These are phyloP conservation scores for Acer negundo DNA, from an alignment of 345 rosid species.

Conservation along the genomic window DNA sequence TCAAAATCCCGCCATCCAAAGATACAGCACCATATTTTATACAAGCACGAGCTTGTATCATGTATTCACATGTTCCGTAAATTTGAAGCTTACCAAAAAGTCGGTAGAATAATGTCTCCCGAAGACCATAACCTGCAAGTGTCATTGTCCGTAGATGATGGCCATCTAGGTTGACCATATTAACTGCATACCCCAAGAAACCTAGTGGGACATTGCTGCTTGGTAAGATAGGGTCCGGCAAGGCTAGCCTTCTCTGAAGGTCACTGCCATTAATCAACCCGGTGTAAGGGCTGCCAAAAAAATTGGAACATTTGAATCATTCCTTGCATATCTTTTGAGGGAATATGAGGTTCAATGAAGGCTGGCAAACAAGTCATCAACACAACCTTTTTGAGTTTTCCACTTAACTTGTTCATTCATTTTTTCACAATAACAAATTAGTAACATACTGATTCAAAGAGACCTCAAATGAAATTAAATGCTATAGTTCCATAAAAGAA, in stretches of 20 bases:
- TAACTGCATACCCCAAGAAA: slow-evolving; percentile 69
- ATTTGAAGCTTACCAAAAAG: slow-evolving; percentile 61
- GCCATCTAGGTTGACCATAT: slow-evolving; percentile 46
- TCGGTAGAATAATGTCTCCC: slow-evolving; percentile 57
- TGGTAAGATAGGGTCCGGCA: slow-evolving; percentile 44
- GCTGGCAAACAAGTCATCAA: slow-evolving; percentile 29
- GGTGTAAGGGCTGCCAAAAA: slow-evolving; percentile 35
- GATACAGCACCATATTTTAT: slow-evolving; percentile 50
- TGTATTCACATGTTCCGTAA: slow-evolving; percentile 45
- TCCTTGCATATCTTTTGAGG: not conserved
- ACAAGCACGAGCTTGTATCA: slow-evolving; percentile 40
- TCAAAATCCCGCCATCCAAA: slow-evolving; percentile 60
- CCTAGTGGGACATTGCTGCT: slow-evolving; percentile 46
- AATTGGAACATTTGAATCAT: not conserved
- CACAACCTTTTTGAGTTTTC: not conserved
- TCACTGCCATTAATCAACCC: slow-evolving; percentile 29
- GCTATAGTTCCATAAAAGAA: not conserved
- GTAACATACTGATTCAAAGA: not conserved
- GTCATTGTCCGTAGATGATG: slow-evolving; percentile 28
- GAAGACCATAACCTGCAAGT: slow-evolving; percentile 41
- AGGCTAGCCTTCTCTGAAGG: slow-evolving; percentile 44
- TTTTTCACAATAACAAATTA: not conserved
- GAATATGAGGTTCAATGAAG: slow-evolving; percentile 31
- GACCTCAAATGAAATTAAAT: not conserved
- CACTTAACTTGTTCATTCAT: not conserved